These are phyloP conservation scores for Colletotrichum sp. DNA, from an alignment of 2,329 filamentous ascomycete species.

Conservation along the genomic window DNA sequence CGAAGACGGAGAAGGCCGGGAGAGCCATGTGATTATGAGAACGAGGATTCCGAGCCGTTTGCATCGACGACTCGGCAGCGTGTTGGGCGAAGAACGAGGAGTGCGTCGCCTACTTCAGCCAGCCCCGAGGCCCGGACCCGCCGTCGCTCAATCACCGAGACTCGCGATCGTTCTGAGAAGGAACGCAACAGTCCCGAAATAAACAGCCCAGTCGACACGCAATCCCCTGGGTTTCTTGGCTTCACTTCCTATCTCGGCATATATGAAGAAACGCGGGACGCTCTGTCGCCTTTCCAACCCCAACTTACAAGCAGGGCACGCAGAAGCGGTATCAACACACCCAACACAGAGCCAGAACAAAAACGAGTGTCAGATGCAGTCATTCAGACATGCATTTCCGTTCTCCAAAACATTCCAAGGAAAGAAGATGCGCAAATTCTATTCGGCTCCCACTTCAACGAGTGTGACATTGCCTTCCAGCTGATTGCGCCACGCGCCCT, in stretches of 20 bases:
- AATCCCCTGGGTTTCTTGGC: background rate
- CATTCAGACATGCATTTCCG: background rate
- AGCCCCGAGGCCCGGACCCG: background rate
- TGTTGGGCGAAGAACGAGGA: background rate
- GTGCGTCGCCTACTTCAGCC: background rate
- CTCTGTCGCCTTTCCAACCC: background rate
- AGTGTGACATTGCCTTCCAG: background rate
- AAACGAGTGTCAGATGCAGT: background rate
- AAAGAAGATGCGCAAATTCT: background rate
- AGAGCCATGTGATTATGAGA: background rate
- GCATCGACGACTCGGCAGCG: background rate
- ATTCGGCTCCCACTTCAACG: background rate
- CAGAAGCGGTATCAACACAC: background rate
- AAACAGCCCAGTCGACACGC: background rate
- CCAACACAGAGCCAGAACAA: background rate
- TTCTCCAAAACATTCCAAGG: background rate
- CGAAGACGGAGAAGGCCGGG: background rate
- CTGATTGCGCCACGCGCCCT: background rate
- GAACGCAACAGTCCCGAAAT: background rate
- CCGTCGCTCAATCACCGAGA: background rate
- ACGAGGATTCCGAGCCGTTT: background rate
- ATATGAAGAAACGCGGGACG: background rate
- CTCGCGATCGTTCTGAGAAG: background rate
- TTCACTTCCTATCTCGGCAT: background rate
- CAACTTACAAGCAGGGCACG: background rate